phyloP scores from a whole-genome alignment of 306 rosid species.

The Malus sylvestris region DNA sequence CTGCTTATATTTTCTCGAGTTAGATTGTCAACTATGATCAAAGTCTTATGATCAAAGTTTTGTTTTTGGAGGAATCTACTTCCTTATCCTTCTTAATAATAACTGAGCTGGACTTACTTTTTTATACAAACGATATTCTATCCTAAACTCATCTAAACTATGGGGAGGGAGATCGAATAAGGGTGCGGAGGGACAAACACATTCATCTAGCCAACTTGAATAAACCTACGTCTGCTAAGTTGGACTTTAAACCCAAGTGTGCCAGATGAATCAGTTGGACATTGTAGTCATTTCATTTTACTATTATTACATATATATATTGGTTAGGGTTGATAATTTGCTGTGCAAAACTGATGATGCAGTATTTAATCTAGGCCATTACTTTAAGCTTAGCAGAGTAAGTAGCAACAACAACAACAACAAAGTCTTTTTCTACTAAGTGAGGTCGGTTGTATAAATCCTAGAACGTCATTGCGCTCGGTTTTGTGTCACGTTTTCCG shows the following conservation, averaged over 20 bases:
- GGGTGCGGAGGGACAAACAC: too few species aligned
- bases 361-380: not conserved
- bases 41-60: not conserved
- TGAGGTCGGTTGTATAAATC: too few species aligned
- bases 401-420: not conserved
- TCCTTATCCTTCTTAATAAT: not conserved
- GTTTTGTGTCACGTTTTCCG: too few species aligned
- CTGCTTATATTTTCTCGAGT: not conserved
- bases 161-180: fast-evolving
- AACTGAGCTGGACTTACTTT: not conserved
- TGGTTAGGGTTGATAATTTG: not conserved
- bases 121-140: too few species aligned
- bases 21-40: not conserved
- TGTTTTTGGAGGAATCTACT: not conserved
- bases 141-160: too few species aligned
- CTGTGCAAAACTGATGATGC: too few species aligned
- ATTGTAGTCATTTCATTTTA: too few species aligned
- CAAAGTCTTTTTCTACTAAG: fast-evolving
- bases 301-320: too few species aligned
- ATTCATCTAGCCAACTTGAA: too few species aligned
- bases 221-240: too few species aligned
- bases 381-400: not conserved
- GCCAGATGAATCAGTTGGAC: not conserved
- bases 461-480: too few species aligned
- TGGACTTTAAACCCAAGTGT: not conserved